These are phyloP conservation scores for Coemansia sp. DNA, from an alignment of 192 early-diverging fungal genomes.

Conservation along the genomic window DNA sequence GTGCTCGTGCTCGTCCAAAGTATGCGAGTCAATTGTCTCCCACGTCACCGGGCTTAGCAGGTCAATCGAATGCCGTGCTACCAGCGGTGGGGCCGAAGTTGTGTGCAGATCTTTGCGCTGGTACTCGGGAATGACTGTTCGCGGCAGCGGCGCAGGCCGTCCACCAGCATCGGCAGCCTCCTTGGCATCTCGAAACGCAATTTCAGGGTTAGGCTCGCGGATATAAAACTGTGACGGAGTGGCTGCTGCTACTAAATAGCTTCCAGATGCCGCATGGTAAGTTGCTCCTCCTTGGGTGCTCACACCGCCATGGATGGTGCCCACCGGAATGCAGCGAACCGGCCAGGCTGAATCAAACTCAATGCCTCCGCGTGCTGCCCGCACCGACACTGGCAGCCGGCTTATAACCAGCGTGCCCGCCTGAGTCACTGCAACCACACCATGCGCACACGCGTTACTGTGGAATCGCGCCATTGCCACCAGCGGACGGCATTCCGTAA, in stretches of 20 bases:
- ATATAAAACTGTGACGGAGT: conserved; percentile 63
- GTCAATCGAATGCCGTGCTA: conserved; percentile 69
- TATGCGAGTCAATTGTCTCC: conserved; percentile 83
- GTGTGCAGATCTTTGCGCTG: conserved; percentile 35
- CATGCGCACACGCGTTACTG: conserved; percentile 32
- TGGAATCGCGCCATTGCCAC: conserved; percentile 43
- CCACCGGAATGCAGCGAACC: conserved; percentile 36
- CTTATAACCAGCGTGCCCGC: conserved; percentile 38
- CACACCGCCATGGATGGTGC: conserved; percentile 39
- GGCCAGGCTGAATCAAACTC: conserved; percentile 53
- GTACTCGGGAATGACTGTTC: conserved; percentile 33
- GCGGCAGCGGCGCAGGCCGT: conserved; percentile 3
- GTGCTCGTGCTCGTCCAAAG: conserved; percentile 81
- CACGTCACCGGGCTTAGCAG: conserved; percentile 92
- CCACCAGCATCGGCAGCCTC: conserved; percentile 16
- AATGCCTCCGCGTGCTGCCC: conserved; percentile 26
- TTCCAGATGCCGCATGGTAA: conserved; percentile 81
- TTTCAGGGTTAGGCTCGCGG: conserved; percentile 66
- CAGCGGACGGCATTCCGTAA: conserved; percentile 19
- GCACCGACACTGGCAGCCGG: conserved; percentile 19
- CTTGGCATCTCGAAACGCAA: conserved; percentile 31
- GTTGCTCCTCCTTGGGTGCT: conserved; percentile 63
- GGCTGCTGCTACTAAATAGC: conserved; percentile 76
- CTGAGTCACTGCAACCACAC: conserved; percentile 44
- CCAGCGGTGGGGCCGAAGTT: conserved; percentile 59